These are phyloP conservation scores for Teratosphaeria destructans DNA, from an alignment of 2,329 filamentous ascomycete species.

Conservation along the genomic window DNA sequence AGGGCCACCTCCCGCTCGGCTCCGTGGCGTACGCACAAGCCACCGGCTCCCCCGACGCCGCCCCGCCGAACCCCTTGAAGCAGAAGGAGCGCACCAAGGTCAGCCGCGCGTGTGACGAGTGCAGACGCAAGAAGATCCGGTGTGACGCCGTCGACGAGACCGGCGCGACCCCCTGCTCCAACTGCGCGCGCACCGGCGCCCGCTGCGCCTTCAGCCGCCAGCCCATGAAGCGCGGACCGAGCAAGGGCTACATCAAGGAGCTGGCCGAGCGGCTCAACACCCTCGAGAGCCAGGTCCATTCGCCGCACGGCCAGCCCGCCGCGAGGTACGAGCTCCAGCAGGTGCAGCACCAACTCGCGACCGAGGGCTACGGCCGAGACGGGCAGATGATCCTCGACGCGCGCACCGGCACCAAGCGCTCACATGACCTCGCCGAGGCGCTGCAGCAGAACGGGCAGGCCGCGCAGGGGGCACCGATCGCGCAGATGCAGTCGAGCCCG, in stretches of 20 bases:
- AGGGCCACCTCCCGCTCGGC: background rate
- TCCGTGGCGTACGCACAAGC: conserved; percentile 2
- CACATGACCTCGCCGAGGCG: conserved; percentile 18
- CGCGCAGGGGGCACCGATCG: conserved; percentile 2
- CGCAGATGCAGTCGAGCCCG: conserved; percentile 6
- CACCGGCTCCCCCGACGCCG: background rate
- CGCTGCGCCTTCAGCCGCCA: conserved; percentile 76
- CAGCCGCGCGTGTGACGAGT: conserved; percentile 81
- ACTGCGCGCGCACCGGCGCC: conserved; percentile 67
- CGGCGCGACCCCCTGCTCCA: conserved; percentile 65
- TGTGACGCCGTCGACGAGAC: conserved; percentile 72
- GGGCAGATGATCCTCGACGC: conserved; percentile 12
- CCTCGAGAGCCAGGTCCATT: conserved; percentile 63
- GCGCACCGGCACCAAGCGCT: conserved; percentile 22
- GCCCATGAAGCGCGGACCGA: conserved; percentile 68
- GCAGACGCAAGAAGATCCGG: conserved; percentile 76
- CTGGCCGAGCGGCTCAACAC: conserved; percentile 74
- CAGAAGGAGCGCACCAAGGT: conserved; percentile 65
- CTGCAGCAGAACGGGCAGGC: conserved; percentile 10
- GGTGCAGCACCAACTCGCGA: conserved; percentile 20
- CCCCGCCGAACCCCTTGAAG: background rate
- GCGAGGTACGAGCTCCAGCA: conserved; percentile 21
- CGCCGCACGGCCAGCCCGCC: conserved; percentile 18
- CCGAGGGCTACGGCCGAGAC: conserved; percentile 5
- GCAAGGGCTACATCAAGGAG: conserved; percentile 91